phyloP scores from a whole-genome alignment of 305 asterid species.

The Solanum hybrid region DNA sequence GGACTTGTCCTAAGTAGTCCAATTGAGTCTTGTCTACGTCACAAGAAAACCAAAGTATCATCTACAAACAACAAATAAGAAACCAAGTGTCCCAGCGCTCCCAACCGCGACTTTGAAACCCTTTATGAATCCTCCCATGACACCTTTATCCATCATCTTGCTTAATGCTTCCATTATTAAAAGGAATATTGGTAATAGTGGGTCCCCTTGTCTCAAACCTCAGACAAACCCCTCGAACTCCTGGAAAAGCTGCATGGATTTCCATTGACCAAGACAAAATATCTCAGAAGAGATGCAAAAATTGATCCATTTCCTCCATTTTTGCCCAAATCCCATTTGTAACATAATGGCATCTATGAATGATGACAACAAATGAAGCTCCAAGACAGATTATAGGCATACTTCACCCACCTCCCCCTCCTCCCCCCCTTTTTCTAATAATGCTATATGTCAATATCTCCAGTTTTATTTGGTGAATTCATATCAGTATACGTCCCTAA shows the following conservation, averaged over 20 bases:
- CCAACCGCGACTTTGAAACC: neutral
- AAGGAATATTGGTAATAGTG: neutral
- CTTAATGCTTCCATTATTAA: neutral
- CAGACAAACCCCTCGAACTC: neutral
- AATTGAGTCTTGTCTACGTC: neutral
- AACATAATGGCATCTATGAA: neutral
- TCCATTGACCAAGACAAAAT: neutral
- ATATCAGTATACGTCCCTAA: neutral
- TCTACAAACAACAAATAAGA: neutral
- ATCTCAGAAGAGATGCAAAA: neutral
- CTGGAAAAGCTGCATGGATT: neutral
- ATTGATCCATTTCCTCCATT: neutral
- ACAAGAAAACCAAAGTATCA: neutral
- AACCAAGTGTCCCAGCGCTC: neutral
- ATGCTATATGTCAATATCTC: neutral
- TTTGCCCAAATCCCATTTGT: neutral
- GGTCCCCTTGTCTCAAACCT: neutral
- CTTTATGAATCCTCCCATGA: neutral
- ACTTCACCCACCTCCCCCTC: neutral
- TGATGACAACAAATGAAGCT: neutral
- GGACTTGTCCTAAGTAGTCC: neutral
- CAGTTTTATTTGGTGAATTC: neutral
- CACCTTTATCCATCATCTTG: neutral
- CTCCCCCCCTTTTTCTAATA: neutral
- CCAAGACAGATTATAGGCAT: neutral